phyloP scores from a whole-genome alignment of 140 eudicot genomes.

The Flaveria floridana region DNA sequence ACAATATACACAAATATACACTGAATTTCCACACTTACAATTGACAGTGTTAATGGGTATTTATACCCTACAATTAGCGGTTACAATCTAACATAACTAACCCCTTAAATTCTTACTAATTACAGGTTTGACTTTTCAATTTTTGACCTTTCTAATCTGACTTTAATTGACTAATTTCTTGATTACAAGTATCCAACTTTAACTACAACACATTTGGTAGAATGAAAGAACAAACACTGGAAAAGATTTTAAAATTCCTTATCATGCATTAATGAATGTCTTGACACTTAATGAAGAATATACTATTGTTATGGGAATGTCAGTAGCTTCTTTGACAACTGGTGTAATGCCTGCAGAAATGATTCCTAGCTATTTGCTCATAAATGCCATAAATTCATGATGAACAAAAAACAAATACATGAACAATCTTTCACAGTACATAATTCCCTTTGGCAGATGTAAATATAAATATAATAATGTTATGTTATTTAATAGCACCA shows the following conservation, averaged over 20 bases:
- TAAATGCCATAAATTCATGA: background rate
- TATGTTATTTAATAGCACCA: background rate
- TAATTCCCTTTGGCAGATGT: background rate
- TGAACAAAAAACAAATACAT: background rate
- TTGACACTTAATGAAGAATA: conserved; percentile 14
- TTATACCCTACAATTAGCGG: too few relatives aligned
- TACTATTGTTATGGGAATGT: conserved; percentile 13
- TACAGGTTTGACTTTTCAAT: too few relatives aligned
- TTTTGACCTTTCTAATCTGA: too few relatives aligned
- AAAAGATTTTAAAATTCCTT: background rate
- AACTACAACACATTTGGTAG: background rate
- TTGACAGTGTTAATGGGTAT: too few relatives aligned
- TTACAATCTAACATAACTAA: too few relatives aligned
- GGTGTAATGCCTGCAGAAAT: conserved; percentile 1
- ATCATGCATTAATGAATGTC: background rate
- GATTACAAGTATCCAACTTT: too few relatives aligned
- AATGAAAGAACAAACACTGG: background rate
- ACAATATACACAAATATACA: too few relatives aligned
- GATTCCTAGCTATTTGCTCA: conserved; percentile 14
- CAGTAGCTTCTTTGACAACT: conserved; percentile 7
- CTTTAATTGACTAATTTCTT: too few relatives aligned
- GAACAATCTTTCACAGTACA: background rate
- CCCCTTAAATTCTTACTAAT: too few relatives aligned
- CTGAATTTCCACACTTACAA: too few relatives aligned
- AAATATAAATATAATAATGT: background rate